phyloP scores from a whole-genome alignment of 495 filamentous ascomycete species.

The Darksidea phi region DNA sequence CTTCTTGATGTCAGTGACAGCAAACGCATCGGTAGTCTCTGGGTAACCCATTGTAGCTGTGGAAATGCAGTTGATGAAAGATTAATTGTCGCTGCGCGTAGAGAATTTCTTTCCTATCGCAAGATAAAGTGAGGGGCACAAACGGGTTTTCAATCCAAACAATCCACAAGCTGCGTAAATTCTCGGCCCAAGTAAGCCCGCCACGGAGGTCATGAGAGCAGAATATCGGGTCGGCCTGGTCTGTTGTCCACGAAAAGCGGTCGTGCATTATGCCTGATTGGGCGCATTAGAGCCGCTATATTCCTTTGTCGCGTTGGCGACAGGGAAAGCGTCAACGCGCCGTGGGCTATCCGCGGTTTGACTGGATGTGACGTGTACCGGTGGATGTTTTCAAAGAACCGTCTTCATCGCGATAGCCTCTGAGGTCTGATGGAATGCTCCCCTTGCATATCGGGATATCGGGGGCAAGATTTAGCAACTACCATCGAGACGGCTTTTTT shows the following conservation, averaged over 20 bases:
- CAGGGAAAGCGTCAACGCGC: no score
- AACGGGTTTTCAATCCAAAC: conserved; percentile 6
- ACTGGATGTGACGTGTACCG: no score
- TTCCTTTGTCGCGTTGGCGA: conserved; percentile 10
- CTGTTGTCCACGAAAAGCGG: no score
- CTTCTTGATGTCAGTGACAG: conserved; percentile 60
- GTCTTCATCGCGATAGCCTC: no score
- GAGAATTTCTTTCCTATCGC: not conserved
- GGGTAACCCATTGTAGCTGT: conserved; percentile 68
- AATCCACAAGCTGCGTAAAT: conserved; percentile 10
- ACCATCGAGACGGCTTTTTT: no score
- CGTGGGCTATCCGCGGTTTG: no score
- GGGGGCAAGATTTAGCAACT: no score
- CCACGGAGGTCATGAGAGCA: conserved; percentile 34
- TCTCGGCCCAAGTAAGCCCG: conserved; percentile 21
- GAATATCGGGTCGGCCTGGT: no score
- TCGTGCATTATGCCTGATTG: conserved; percentile 20
- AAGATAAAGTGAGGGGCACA: conserved; percentile 27
- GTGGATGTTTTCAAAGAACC: no score
- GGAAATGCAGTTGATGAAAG: not conserved
- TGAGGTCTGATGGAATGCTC: no score
- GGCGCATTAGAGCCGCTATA: not conserved
- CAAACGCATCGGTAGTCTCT: conserved; percentile 73
- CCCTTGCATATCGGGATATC: no score
- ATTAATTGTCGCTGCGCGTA: not conserved